These are phyloP conservation scores for Gastrolobium villosum DNA, from an alignment of 306 rosid genomes.

Conservation along the genomic window DNA sequence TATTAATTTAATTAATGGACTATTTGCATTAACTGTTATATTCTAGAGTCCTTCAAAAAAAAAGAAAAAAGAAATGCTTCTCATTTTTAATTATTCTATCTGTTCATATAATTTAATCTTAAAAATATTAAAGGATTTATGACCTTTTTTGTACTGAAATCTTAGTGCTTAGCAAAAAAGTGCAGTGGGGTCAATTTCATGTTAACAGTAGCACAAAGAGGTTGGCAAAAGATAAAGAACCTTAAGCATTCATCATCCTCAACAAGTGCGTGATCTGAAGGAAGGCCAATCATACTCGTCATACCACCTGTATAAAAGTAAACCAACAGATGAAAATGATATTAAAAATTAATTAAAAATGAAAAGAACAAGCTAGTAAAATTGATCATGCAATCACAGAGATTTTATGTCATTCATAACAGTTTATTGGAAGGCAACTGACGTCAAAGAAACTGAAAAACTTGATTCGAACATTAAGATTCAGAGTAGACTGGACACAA, in stretches of 20 bases:
- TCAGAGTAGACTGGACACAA: slow-evolving; percentile 30
- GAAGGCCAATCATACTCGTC: slow-evolving; percentile 91
- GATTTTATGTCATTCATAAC: slow-evolving; percentile 24
- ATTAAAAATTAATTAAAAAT: not conserved
- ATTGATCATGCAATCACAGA: slow-evolving; percentile 27
- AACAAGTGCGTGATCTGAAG: slow-evolving; percentile 91
- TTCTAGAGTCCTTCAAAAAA: slow-evolving; percentile 21
- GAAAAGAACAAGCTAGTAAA: slow-evolving; percentile 32
- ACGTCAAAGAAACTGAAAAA: slow-evolving; percentile 30
- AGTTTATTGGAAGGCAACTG: slow-evolving; percentile 2
- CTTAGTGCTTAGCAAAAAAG: slow-evolving; percentile 34
- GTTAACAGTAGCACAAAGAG: slow-evolving; percentile 38
- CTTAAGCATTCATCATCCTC: slow-evolving; percentile 91
- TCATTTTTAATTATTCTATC: slow-evolving; percentile 15
- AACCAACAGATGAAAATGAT: slow-evolving; percentile 38
- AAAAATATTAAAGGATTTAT: not conserved
- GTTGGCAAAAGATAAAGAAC: slow-evolving; percentile 56
- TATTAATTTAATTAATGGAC: slow-evolving; percentile 25
- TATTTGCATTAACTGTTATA: slow-evolving; percentile 32
- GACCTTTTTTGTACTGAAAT: slow-evolving; percentile 7
- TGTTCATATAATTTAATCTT: not conserved
- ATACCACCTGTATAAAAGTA: slow-evolving; percentile 70
- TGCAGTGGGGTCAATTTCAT: slow-evolving; percentile 3
- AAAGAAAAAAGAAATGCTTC: not conserved
- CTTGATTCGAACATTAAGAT: slow-evolving; percentile 34